Evolutionary conservation across 805 yeast genomes (phyloP).

Genomic region (Candida lessepsii): DNA sequence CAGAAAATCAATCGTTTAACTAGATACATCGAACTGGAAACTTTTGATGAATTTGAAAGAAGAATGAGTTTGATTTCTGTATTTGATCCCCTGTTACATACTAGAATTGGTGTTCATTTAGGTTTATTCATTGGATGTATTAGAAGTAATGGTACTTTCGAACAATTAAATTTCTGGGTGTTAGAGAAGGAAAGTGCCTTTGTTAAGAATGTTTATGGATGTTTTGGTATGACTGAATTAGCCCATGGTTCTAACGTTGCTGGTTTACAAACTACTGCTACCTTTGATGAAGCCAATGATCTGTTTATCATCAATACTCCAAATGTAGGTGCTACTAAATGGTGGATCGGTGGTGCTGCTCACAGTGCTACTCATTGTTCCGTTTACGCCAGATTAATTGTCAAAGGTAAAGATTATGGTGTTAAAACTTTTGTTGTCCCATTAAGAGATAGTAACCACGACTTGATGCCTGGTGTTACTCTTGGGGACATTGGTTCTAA

Average conservation of each 20-base stretch:
- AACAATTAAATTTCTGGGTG: slow-evolving; percentile 84
- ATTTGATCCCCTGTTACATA: slow-evolving; percentile 79
- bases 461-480: slow-evolving; percentile 42
- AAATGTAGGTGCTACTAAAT: slow-evolving; percentile 48
- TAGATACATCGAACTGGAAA: slow-evolving; percentile 54
- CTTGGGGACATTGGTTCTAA: slow-evolving; percentile 48
- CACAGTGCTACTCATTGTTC: slow-evolving; percentile 45
- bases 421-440: slow-evolving; percentile 48
- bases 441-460: slow-evolving; percentile 43
- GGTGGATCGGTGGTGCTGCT: slow-evolving; percentile 54
- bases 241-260: slow-evolving; percentile 63
- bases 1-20: slow-evolving; percentile 61
- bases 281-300: slow-evolving; percentile 41
- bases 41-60: slow-evolving; percentile 52
- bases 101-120: slow-evolving; percentile 85
- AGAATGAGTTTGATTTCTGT: slow-evolving; percentile 60
- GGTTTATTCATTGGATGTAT: slow-evolving; percentile 82
- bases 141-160: slow-evolving; percentile 83
- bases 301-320: slow-evolving; percentile 46
- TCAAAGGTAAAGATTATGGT: slow-evolving; percentile 45
- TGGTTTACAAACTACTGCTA: slow-evolving; percentile 55
- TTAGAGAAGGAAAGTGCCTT: slow-evolving; percentile 61
- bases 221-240: slow-evolving; percentile 66
- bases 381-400: slow-evolving; percentile 44
- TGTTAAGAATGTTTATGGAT: slow-evolving; percentile 58